Evolutionary conservation across 169 alveolate species (phyloP), one percentile per base, ranked within the genome.

Genomic region (Cryptosporidium andersoni): DNA sequence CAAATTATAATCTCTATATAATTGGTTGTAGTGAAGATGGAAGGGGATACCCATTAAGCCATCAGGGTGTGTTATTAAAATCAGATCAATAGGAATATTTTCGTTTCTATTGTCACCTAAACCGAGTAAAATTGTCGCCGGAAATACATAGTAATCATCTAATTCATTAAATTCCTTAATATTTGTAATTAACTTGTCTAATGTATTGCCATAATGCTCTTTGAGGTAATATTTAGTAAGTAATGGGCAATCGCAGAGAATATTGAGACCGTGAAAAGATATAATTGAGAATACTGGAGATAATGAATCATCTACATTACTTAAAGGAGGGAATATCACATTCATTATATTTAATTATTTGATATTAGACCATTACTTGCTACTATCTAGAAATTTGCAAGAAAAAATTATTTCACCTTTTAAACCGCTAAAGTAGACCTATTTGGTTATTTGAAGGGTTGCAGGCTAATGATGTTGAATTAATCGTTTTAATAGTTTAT

Each of bases 171-270:
- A 53, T 37, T 9, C 63, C 2, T 53, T 37, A 25, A 9, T 53
- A 53, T 9, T 53, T 53, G 63, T 53, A 62, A 5, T 62, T 62
- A 39, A 16, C 49, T 14, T 40, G 34, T 5, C 55, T 4, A 74
- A 55, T 16, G 68, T 74, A 60, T 74, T 68, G 3, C 60, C 67
- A 58, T 74, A 63, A 2, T 58, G n/a, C 34, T 74, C 49, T n/a
- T 74, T 68, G 60, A 74, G 68, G 39, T 74, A 66, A 74, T 48
- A 43, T 37, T 74, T 74, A 45, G 64, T 58, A 47, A 74, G 16
- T 14, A 74, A 48, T 16, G 85, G 85, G 60, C 85, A 74, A 36
- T 74, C 85, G 60, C 85, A 74, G 14, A 74, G 67, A 60, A 74
- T 74, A 14, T 74, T 74, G 43, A 74, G 74, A 74, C 60, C 85